phyloP scores from a whole-genome alignment of 345 rosid species.

The thale cress (Arabidopsis thaliana) region TAIR10.1 NC_003076.8:6484501-6485000 shows the following conservation, averaged over 20 bases:
- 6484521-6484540: neutral
- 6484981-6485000: neutral
- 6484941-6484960: neutral
- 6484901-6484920: neutral
- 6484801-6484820: constrained; percentile 13
- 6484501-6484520: neutral
- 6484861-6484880: neutral
- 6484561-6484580: constrained; percentile 13
- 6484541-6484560: neutral
- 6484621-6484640: neutral
- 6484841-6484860: neutral
- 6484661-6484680: neutral
- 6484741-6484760: constrained; percentile 1
- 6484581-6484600: neutral
- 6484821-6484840: neutral
- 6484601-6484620: constrained; percentile 5
- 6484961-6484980: neutral
- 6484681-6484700: neutral
- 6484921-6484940: neutral
- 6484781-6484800: constrained; percentile 3
- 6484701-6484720: neutral
- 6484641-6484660: neutral
- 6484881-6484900: neutral
- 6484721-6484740: constrained; percentile 2
- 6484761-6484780: neutral